Percentiles rank a stretch among this genome's conserved stretches.
These are phyloP conservation scores for Closterium sp. DNA, from an alignment of 139 green algal species.

Conservation along the genomic window DNA sequence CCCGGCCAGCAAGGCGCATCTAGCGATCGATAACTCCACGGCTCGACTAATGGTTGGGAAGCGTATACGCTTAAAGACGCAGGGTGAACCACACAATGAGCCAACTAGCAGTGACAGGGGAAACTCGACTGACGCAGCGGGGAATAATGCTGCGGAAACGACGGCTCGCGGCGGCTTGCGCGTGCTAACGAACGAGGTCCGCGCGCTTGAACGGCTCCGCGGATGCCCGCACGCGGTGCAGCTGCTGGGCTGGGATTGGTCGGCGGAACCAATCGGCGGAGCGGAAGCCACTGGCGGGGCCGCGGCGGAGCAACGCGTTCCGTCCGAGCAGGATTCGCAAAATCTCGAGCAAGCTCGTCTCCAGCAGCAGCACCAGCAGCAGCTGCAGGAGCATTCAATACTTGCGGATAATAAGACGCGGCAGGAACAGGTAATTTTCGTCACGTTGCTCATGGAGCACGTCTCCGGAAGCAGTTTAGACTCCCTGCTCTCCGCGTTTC, in stretches of 20 bases:
- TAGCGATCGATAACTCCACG: background rate
- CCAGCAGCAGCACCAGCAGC: no score
- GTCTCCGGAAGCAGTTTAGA: background rate
- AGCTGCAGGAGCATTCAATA: background rate
- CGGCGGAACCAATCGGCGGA: background rate
- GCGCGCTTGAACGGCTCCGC: background rate
- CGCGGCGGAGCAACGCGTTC: background rate
- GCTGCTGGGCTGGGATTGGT: background rate
- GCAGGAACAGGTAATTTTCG: background rate
- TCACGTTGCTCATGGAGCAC: background rate
- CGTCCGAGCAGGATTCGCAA: background rate
- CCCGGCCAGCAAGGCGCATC: background rate
- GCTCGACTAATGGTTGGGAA: background rate
- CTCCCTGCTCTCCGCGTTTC: background rate
- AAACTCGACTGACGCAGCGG: background rate
- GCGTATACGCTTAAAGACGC: no score
- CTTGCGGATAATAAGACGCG: no score
- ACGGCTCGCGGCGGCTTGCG: background rate
- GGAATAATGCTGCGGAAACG: background rate
- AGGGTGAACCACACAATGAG: no score
- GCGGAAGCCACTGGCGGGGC: background rate
- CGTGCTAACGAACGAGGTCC: background rate
- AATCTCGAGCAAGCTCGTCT: background rate
- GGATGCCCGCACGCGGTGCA: background rate
- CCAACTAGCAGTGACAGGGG: no score